Conservation (phyloP, 257 asterid species). For the Galeopsis tetrahit region DNA sequence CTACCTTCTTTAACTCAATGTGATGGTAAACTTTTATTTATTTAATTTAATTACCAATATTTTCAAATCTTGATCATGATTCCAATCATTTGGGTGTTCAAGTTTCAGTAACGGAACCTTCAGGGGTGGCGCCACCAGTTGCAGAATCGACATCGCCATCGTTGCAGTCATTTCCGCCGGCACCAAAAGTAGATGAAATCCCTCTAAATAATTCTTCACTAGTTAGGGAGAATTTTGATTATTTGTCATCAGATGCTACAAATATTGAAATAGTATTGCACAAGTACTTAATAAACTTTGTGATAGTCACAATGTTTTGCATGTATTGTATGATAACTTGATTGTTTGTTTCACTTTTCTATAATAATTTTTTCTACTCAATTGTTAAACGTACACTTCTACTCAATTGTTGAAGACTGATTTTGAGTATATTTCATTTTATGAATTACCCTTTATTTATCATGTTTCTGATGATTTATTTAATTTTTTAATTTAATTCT, state of each 20-base stretch:
- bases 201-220: slow-evolving; percentile 29
- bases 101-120: slow-evolving; percentile 30
- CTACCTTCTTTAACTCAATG: slow-evolving; percentile 49
- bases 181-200: slow-evolving; percentile 34
- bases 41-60: too few relatives aligned
- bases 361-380: neutral
- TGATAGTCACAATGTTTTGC: slow-evolving; percentile 21
- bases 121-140: slow-evolving; percentile 29
- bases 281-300: slow-evolving; percentile 7
- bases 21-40: slow-evolving; percentile 32
- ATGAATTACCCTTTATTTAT: too few relatives aligned
- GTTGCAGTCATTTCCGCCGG: slow-evolving; percentile 34
- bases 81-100: slow-evolving; percentile 7
- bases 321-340: neutral
- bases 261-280: neutral
- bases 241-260: slow-evolving; percentile 20
- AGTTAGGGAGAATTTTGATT: neutral
- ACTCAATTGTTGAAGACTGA: neutral
- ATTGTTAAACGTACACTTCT: too few relatives aligned
- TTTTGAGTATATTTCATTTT: too few relatives aligned
- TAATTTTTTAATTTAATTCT: too few relatives aligned
- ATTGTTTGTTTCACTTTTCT: neutral
- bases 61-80: too few relatives aligned
- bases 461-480: too few relatives aligned
- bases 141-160: slow-evolving; percentile 6